These are phyloP conservation scores for Acanthochlamys bracteata DNA, from an alignment of 106 monocot genomes.

Conservation along the genomic window DNA sequence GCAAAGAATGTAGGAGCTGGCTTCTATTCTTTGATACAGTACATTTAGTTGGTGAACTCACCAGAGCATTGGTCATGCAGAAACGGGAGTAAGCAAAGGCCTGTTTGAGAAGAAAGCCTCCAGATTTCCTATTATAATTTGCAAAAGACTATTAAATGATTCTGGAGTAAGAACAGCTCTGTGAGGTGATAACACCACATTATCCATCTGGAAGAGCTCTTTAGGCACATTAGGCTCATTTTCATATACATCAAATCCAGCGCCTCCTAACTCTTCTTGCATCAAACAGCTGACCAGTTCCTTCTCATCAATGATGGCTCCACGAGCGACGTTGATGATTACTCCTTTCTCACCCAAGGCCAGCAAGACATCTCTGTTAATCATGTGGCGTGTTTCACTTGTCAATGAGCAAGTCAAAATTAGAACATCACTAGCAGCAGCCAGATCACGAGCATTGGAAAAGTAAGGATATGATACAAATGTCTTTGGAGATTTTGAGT, in stretches of 20 bases:
- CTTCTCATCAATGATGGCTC: slow-evolving; percentile 31
- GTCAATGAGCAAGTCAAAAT: slow-evolving; percentile 46
- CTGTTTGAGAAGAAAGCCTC: slow-evolving; percentile 62
- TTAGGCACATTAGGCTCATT: slow-evolving; percentile 40
- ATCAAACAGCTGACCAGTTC: slow-evolving; percentile 28
- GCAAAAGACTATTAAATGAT: slow-evolving; percentile 8
- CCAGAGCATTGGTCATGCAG: background rate
- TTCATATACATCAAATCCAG: slow-evolving; percentile 78
- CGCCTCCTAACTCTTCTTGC: slow-evolving; percentile 44
- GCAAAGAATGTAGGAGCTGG: no score
- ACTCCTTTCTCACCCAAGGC: slow-evolving; percentile 53
- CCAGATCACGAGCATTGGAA: slow-evolving; percentile 23
- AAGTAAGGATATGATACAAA: slow-evolving; percentile 20
- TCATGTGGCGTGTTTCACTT: slow-evolving; percentile 51
- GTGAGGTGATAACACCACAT: slow-evolving; percentile 58
- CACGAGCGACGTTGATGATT: slow-evolving; percentile 41
- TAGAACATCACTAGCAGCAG: slow-evolving; percentile 37
- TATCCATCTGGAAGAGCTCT: slow-evolving; percentile 47
- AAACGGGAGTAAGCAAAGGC: slow-evolving; percentile 38
- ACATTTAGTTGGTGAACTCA: no score
- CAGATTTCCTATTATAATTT: slow-evolving; percentile 31
- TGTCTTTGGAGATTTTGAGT: slow-evolving; percentile 26
- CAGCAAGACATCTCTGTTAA: slow-evolving; percentile 45
- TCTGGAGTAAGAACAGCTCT: slow-evolving; percentile 26
- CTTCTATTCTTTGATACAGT: no score